Evolutionary conservation across 2,329 filamentous ascomycete species (phyloP).

Genomic region (Magnaporthiopsis incrustans): DNA sequence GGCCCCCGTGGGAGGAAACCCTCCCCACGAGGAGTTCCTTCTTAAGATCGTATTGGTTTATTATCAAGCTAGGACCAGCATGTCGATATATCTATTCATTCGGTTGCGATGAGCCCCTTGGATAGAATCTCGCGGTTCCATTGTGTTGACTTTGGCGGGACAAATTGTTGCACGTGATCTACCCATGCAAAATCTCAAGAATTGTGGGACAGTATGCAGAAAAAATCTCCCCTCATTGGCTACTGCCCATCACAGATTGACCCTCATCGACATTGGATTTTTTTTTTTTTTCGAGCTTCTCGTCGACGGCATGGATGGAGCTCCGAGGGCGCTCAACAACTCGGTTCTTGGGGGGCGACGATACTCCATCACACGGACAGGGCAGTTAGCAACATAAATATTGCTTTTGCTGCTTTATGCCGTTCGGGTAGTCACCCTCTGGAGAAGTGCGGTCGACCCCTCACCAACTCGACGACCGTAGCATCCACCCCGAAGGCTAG

Average conservation of each 20-base stretch:
- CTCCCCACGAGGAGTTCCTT: too few relatives aligned
- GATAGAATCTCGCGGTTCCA: too few relatives aligned
- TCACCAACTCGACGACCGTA: neutral
- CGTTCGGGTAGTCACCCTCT: neutral
- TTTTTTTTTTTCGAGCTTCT: neutral
- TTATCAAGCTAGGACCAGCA: too few relatives aligned
- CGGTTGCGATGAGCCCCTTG: too few relatives aligned
- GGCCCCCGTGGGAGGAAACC: too few relatives aligned
- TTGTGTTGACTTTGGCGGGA: too few relatives aligned
- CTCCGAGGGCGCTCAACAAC: neutral
- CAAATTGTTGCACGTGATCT: neutral
- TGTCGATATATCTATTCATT: too few relatives aligned
- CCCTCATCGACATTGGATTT: neutral
- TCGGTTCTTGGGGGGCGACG: neutral
- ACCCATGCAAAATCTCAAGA: neutral
- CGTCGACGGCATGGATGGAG: neutral
- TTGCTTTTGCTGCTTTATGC: neutral
- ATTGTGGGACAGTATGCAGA: neutral
- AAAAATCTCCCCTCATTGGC: neutral
- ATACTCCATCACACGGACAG: neutral
- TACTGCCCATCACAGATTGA: neutral
- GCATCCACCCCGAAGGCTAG: too few relatives aligned
- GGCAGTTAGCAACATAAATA: neutral
- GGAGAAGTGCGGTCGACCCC: neutral
- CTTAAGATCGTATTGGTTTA: too few relatives aligned